Conservation (phyloP, 2,329 filamentous ascomycete genomes). For the Metarhizium humberi region DNA sequence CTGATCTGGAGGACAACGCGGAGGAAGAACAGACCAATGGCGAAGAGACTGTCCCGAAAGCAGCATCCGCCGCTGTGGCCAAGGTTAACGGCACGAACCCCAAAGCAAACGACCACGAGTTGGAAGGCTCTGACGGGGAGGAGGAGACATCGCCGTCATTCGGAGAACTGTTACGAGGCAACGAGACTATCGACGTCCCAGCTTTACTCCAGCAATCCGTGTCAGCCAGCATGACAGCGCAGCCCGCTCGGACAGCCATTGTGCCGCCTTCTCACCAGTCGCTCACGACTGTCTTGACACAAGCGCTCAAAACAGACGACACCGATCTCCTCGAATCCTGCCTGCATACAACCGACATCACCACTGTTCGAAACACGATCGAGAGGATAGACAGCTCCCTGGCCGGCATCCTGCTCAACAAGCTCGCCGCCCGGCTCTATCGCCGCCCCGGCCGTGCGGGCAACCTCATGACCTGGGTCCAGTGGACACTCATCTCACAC, state of each 20-base stretch:
- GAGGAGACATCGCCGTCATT: constrained; percentile 58
- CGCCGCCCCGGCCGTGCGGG: constrained; percentile 81
- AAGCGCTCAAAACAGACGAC: constrained; percentile 90
- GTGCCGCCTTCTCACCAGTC: constrained; percentile 65
- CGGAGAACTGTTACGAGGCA: constrained; percentile 71
- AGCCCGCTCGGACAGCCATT: constrained; percentile 38
- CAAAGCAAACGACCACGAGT: constrained; percentile 16
- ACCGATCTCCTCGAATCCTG: constrained; percentile 83
- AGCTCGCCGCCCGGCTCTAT: constrained; percentile 79
- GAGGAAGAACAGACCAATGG: constrained; percentile 11
- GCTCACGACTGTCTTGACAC: constrained; percentile 83
- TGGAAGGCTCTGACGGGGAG: constrained; percentile 35
- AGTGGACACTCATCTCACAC: constrained; percentile 88
- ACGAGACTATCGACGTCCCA: constrained; percentile 68
- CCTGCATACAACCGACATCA: constrained; percentile 67
- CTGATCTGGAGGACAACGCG: constrained; percentile 21
- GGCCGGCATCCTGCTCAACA: constrained; percentile 68
- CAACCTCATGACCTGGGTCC: constrained; percentile 87
- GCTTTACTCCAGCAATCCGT: constrained; percentile 41
- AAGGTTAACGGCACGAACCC: constrained; percentile 17
- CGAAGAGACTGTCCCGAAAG: constrained; percentile 7
- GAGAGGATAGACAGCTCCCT: constrained; percentile 81
- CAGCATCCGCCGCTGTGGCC: constrained; percentile 5
- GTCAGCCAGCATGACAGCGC: constrained; percentile 21
- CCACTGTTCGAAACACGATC: constrained; percentile 78